Conservation (phyloP, 345 rosid species). For the Firmiana major region DNA sequence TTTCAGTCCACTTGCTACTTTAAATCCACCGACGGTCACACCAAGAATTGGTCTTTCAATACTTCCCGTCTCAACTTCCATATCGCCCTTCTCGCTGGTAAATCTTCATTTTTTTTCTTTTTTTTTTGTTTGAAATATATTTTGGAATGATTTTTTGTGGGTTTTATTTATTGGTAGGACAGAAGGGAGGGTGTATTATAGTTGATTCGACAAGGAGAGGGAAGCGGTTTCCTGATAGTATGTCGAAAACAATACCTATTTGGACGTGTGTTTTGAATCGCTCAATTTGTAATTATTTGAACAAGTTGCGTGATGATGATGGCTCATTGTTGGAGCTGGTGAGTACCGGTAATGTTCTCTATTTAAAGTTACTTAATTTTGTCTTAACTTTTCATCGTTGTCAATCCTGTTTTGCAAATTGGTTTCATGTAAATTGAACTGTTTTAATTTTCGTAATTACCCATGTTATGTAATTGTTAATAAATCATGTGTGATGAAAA, state of each 20-base stretch:
- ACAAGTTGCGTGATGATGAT: slow-evolving; percentile 26
- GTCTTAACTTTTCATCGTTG: not conserved
- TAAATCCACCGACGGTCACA: slow-evolving; percentile 96
- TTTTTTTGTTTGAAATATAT: not conserved
- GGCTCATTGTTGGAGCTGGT: slow-evolving; percentile 32
- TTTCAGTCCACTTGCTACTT: slow-evolving; percentile 81
- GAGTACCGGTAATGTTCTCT: slow-evolving; percentile 23
- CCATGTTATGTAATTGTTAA: not conserved
- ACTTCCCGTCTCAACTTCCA: slow-evolving; percentile 90
- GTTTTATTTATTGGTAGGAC: slow-evolving; percentile 46
- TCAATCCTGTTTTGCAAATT: not conserved
- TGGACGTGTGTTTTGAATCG: slow-evolving; percentile 88
- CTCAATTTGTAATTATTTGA: slow-evolving; percentile 39
- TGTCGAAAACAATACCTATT: slow-evolving; percentile 94
- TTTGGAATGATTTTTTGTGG: not conserved
- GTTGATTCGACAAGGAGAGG: slow-evolving; percentile 88
- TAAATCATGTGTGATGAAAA: not conserved
- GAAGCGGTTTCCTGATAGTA: slow-evolving; percentile 91
- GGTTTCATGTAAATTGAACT: not conserved
- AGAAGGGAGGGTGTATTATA: slow-evolving; percentile 85
- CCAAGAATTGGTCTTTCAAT: slow-evolving; percentile 78
- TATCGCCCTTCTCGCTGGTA: slow-evolving; percentile 70
- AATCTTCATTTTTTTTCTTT: not conserved
- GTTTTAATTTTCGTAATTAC: not conserved
- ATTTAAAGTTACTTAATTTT: too few species aligned